Evolutionary conservation across 306 rosid species (phyloP), one percentile per base, ranked within the genome.

Genomic region (Trifolium subterraneum): DNA sequence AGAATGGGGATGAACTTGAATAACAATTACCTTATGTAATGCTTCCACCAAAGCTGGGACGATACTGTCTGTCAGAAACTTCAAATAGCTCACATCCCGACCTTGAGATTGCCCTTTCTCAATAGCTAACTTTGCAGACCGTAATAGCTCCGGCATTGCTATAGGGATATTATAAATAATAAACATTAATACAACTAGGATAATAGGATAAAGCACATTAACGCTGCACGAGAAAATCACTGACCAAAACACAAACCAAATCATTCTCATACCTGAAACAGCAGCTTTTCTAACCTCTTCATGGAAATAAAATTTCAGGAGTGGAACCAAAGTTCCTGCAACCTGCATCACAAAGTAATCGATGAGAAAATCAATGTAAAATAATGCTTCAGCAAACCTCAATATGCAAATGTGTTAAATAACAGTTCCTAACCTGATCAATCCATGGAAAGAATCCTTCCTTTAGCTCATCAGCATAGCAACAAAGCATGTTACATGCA

Each of bases 381-480:
- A 59, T 31, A 78, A 61, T 70, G 51, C 10, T 29, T 48, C 10
- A 27, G 52, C 59, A 70, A 45, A 5, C 8, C 15, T 48, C 9
- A 19, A 5, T 75, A 11, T 6, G 13, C 22, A 64, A 41, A 78
- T 29, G 56, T 11, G 48, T 79, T n/a, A 25, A 66, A 45, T 6
- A 16, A 25, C 14, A 27, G 35, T 72, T 42, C 76, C 62, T 61
- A 71, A 95, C 99, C 97, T 94, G 99, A 84, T 94, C 99, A 82
- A 94, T 94, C 99, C 99, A 94, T 7, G 97, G 99, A 80, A 88
- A 94, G 87, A 94, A 94, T 45, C 99, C 99, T 86, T 94, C 99
- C 82, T 94, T 94, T 82, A 94, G 71, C 83, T 94, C 99, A 80
- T 94, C 99, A 39, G 99, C 99, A 82, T 94, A 94, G 84, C 99